phyloP scores from a whole-genome alignment of 2,329 filamentous ascomycete species.

The Clarireedia paspali region DNA sequence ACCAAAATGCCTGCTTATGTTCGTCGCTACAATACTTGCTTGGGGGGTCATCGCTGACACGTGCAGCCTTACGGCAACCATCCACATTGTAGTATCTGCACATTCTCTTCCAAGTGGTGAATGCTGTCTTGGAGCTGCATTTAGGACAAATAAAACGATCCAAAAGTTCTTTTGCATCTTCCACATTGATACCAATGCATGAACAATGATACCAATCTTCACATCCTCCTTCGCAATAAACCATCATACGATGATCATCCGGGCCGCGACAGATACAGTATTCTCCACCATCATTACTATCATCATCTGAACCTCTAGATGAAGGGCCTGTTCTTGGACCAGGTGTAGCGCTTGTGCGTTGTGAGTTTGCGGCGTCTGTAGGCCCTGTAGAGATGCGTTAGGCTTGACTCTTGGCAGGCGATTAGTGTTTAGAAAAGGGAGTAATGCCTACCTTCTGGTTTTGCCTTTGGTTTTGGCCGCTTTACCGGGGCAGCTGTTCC shows the following conservation, averaged over 20 bases:
- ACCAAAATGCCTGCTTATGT: conserved; percentile 20
- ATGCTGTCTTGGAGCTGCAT: conserved; percentile 19
- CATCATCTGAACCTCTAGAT: conserved; percentile 15
- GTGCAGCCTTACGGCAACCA: conserved; percentile 24
- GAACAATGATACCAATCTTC: conserved; percentile 30
- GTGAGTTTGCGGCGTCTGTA: conserved; percentile 9
- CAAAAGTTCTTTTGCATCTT: conserved; percentile 26
- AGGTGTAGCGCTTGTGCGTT: conserved; percentile 13
- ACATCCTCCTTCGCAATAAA: conserved; percentile 28
- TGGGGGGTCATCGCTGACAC: conserved; percentile 20
- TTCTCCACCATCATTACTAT: conserved; percentile 27
- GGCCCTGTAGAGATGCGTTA: neutral
- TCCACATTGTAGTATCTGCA: conserved; percentile 24
- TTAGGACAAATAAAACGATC: conserved; percentile 28
- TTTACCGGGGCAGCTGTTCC: conserved; percentile 19
- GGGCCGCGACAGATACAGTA: conserved; percentile 29
- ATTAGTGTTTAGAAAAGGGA: neutral
- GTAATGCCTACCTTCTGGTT: conserved; percentile 21
- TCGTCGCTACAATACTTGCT: conserved; percentile 29
- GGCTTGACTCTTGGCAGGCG: neutral
- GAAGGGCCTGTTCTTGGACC: conserved; percentile 6
- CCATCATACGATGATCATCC: conserved; percentile 30
- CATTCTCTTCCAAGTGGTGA: conserved; percentile 28
- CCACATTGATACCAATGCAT: conserved; percentile 25
- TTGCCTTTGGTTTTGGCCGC: conserved; percentile 16